Percentiles rank a stretch among this genome's conserved stretches.
Conservation (phyloP, 2,329 filamentous ascomycete genomes). For the Delphinella strobiligena region DNA sequence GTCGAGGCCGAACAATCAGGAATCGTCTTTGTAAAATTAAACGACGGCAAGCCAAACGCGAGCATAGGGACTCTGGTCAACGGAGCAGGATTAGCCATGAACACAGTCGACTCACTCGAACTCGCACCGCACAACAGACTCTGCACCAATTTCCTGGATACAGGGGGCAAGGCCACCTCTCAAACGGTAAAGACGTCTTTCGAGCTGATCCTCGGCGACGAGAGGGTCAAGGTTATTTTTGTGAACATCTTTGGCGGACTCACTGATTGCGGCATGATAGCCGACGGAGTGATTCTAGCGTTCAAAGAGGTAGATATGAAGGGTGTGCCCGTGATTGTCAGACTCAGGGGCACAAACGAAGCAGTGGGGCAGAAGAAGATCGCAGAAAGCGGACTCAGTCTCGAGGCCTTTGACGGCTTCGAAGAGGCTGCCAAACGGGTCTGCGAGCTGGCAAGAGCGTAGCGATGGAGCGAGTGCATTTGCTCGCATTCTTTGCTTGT, state of each 20-base stretch:
- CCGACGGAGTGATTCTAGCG: slow-evolving; percentile 58
- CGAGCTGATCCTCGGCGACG: slow-evolving; percentile 58
- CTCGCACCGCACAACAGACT: slow-evolving; percentile 45
- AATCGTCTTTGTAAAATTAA: slow-evolving; percentile 64
- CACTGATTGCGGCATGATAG: slow-evolving; percentile 72
- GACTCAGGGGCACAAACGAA: slow-evolving; percentile 65
- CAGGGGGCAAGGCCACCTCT: slow-evolving; percentile 74
- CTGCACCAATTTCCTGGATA: slow-evolving; percentile 79
- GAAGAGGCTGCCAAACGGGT: slow-evolving; percentile 59
- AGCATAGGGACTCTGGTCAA: slow-evolving; percentile 78
- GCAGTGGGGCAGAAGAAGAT: slow-evolving; percentile 57
- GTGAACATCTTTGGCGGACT: slow-evolving; percentile 62
- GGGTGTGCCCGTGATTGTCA: slow-evolving; percentile 58
- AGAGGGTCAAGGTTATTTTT: slow-evolving; percentile 58
- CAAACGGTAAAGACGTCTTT: slow-evolving; percentile 71
- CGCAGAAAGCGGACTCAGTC: slow-evolving; percentile 51
- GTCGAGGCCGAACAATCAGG: slow-evolving; percentile 54
- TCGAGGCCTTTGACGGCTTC: slow-evolving; percentile 64
- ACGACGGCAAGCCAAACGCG: slow-evolving; percentile 31
- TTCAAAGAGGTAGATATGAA: slow-evolving; percentile 52
- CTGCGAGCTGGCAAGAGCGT: slow-evolving; percentile 41
- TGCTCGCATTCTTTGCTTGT: no score
- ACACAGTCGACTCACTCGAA: slow-evolving; percentile 70
- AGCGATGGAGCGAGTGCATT: not conserved
- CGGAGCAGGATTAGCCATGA: slow-evolving; percentile 82